Evolutionary conservation across 1,139 yeast genomes (phyloP), one percentile per base, ranked within the genome.

Genomic region (Blastobotrys proliferans): DNA sequence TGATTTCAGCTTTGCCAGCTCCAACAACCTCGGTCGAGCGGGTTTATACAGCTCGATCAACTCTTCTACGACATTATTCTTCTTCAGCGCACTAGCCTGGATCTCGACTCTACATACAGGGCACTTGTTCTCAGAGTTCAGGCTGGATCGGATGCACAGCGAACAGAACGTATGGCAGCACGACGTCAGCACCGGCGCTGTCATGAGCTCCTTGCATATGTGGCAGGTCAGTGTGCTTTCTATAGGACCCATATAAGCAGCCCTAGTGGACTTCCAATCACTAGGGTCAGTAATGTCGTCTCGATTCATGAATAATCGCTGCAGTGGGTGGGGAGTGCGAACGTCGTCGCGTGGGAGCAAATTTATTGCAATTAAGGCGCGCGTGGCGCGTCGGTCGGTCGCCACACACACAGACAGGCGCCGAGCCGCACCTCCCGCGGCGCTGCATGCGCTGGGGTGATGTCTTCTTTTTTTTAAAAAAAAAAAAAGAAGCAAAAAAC

Each of bases 101-200:
- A 83, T 76, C 52, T 80, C 86, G 10, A 75, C 69, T 29, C 83
- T 74, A 62, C 98, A 92, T 40, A 85, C 66, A 0, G 97, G 97
- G 59, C 97, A 92, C 45, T 74, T 67, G 30, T 74, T 73, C 28
- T 76, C 77, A 34, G 66, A 66, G 19, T 79, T 68, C 37, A 90
- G 64, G 49, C 82, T 79, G 50, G 83, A 77, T 48, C 97, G 72
- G 28, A 92, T 85, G 61, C 98, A 92, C 18, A 82, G 73, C 0
- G 96, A 87, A 61, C 98, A 92, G 60, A 88, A 92, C 0, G 94
- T 82, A 60, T 92, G 97, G 38, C 85, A 83, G 66, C 97, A 90
- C 5, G 82, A 74, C 1, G 97, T 85, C 35, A 84, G 68, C 43
- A 87, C 88, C 1, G 98, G 97, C 0, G 94, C 90, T 35, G 67